phyloP scores from a whole-genome alignment of 2,329 filamentous ascomycete genomes.

The Venturia nashicola region DNA sequence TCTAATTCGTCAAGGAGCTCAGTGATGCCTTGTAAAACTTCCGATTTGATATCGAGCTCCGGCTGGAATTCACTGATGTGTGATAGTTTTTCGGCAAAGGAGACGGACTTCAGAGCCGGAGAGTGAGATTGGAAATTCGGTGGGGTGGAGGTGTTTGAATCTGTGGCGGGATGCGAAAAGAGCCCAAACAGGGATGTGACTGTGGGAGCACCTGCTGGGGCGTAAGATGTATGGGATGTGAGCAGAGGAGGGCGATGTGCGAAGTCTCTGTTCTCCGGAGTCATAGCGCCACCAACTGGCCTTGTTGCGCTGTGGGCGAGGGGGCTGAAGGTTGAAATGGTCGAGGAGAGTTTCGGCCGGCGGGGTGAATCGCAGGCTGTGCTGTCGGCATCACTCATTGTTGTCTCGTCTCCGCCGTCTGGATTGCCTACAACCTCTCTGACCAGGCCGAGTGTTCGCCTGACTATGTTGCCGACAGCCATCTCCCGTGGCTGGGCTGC shows the following conservation, averaged over 20 bases:
- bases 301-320: conserved; percentile 23
- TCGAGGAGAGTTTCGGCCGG: conserved; percentile 26
- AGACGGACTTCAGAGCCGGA: conserved; percentile 1
- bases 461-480: conserved; percentile 87
- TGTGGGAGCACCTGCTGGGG: conserved; percentile 33
- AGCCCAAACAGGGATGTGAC: conserved; percentile 77
- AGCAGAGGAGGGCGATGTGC: conserved; percentile 47
- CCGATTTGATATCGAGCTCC: conserved; percentile 22
- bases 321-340: conserved; percentile 35
- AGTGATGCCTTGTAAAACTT: conserved; percentile 86
- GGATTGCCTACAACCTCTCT: conserved; percentile 82
- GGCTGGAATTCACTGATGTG: background rate
- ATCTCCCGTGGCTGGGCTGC: conserved; percentile 82
- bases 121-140: conserved; percentile 4
- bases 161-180: conserved; percentile 48
- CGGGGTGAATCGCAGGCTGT: conserved; percentile 16
- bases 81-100: conserved; percentile 7
- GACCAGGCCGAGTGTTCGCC: conserved; percentile 79
- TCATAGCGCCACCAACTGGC: background rate
- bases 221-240: conserved; percentile 51
- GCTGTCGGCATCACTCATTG: conserved; percentile 41
- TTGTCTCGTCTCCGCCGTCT: conserved; percentile 48
- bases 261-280: background rate
- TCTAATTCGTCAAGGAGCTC: conserved; percentile 94
- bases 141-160: conserved; percentile 1